Evolutionary conservation across 2,329 filamentous ascomycete genomes (phyloP), one percentile per base, ranked within the genome.

Genomic region (Monilinia fructicola): DNA sequence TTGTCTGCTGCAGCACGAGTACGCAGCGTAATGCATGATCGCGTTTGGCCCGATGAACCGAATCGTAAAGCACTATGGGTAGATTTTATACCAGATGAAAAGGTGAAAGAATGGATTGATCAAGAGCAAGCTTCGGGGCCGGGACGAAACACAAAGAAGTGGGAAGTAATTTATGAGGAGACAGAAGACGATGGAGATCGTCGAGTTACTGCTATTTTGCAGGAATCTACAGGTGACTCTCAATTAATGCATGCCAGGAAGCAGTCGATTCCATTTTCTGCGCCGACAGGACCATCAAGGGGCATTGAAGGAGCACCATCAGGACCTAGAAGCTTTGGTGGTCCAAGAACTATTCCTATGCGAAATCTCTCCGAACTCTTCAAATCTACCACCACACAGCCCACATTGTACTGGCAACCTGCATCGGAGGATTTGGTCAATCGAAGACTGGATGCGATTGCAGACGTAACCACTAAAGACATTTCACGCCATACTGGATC

Each of bases 11-110:
- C 95, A 4, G 87, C 89, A 0, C 85, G 92, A 28, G 93, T 91
- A 11, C 90, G 94, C 59, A 84, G 86, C 12, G 84, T 85, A 2
- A 81, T 98, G 2, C 94, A 99, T 78, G 86, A 87, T 67, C 85
- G 84, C 28, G 85, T 93, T 46, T 98, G 93, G 92, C 94, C 94
- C 0, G 87, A 93, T 67, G 94, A 98, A 78, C 87, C 89, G 67
- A 91, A 89, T 71, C 85, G 95, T 42, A 96, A 95, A 76, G 84
- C 88, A 0, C 83, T 98, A 0, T 96, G 90, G 85, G 91, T 92
- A 4, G 95, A 99, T 76, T 98, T 95, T 76, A 84, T 98, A 26
- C 94, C 94, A 0, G 85, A 90, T 23, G 87, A 92, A 35, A 86
- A 87, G 70, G 83, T 96, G 4, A 77, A 80, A 18, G 84, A 84